A percentile compares a stretch with the other conserved stretches of the same genome.
Evolutionary conservation across 176 grass and related monocot genomes (phyloP).

Genomic region (Carex myosuroides): DNA sequence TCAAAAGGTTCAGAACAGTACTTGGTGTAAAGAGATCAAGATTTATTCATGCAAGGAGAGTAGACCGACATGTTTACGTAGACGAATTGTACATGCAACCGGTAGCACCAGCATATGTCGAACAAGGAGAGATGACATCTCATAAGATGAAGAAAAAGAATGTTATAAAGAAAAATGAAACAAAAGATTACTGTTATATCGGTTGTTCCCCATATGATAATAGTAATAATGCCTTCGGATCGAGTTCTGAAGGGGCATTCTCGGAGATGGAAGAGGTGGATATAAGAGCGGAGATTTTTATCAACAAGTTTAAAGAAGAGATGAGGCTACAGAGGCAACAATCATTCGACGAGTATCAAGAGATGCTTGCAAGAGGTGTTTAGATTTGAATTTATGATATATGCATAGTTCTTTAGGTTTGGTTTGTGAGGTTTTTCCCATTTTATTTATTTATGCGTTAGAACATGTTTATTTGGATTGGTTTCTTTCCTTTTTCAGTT

Average conservation of each 20-base stretch:
- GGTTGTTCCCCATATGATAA: neutral
- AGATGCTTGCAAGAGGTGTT: conserved; percentile 62
- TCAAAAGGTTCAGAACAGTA: neutral
- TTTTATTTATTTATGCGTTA: neutral
- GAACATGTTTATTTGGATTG: neutral
- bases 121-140: neutral
- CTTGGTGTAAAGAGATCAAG: neutral
- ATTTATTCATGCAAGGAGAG: neutral
- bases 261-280: conserved; percentile 64
- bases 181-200: neutral
- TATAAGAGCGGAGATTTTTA: conserved; percentile 65
- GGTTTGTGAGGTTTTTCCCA: neutral
- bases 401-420: neutral
- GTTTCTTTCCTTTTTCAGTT: neutral
- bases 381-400: neutral
- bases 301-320: conserved; percentile 75
- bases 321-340: conserved; percentile 73
- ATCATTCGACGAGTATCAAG: conserved; percentile 51
- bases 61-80: conserved; percentile 21
- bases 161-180: conserved; percentile 1
- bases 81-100: conserved; percentile 22
- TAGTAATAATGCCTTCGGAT: neutral
- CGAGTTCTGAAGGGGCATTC: neutral
- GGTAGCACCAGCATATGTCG: neutral
- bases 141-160: neutral